Evolutionary conservation across 2,329 filamentous ascomycete species (phyloP).

Genomic region (Cercospora sojina): DNA sequence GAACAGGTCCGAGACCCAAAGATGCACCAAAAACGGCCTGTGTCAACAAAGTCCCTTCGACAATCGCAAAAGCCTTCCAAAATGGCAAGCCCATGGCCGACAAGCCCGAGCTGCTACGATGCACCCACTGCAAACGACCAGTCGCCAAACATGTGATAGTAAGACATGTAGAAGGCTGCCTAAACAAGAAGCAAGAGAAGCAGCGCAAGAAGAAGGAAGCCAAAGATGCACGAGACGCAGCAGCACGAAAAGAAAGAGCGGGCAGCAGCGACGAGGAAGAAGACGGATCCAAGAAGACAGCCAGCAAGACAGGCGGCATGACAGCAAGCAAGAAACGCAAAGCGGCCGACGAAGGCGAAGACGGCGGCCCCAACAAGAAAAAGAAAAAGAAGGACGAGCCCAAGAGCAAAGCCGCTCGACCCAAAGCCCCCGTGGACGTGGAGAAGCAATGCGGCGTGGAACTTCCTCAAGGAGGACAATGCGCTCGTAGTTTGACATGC

Average conservation of each 20-base stretch:
- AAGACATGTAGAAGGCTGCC: constrained; percentile 77
- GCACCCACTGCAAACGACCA: constrained; percentile 93
- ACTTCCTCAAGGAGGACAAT: constrained; percentile 78
- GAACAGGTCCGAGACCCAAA: constrained; percentile 25
- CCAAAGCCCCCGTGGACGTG: constrained; percentile 88
- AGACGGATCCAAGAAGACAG: constrained; percentile 33
- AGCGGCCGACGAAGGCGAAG: constrained; percentile 56
- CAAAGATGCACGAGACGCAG: constrained; percentile 55
- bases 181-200: constrained; percentile 75
- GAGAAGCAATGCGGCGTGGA: constrained; percentile 89
- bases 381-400: constrained; percentile 62
- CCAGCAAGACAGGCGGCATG: constrained; percentile 32
- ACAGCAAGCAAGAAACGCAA: constrained; percentile 46
- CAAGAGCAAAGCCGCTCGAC: constrained; percentile 68
- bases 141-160: constrained; percentile 73
- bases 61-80: constrained; percentile 73
- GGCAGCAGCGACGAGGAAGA: constrained; percentile 44
- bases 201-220: constrained; percentile 63
- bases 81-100: constrained; percentile 82
- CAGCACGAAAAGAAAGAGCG: constrained; percentile 45
- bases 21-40: constrained; percentile 19
- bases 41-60: constrained; percentile 67
- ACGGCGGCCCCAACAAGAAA: constrained; percentile 78
- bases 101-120: constrained; percentile 70
- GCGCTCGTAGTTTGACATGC: constrained; percentile 82